A percentile compares a stretch with the other conserved stretches of the same genome.
phyloP scores from a whole-genome alignment of 2,329 filamentous ascomycete species.

The Aspergillus aculeatinus region DNA sequence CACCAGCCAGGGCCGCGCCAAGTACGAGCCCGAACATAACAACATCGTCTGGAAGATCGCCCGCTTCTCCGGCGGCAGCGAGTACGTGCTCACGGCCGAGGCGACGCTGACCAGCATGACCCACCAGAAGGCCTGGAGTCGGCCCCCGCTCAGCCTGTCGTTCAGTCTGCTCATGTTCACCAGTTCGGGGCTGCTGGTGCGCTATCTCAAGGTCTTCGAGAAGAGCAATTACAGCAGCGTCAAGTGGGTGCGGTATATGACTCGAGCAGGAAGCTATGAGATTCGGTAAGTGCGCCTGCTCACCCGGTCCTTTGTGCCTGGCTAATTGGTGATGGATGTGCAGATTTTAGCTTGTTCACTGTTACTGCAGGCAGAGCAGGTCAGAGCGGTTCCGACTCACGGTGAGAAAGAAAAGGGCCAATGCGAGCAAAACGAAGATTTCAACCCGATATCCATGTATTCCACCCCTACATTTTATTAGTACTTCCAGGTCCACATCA shows the following conservation, averaged over 20 bases:
- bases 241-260: conserved; percentile 99
- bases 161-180: conserved; percentile 99
- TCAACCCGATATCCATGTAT: no score
- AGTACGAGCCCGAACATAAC: conserved; percentile 97
- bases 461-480: no score
- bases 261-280: conserved; percentile 93
- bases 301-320: neutral
- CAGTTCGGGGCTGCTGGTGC: conserved; percentile 83
- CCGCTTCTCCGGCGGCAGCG: conserved; percentile 95
- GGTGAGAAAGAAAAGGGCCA: no score
- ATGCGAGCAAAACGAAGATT: no score
- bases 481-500: no score
- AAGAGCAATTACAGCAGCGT: conserved; percentile 99
- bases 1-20: conserved; percentile 93
- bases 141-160: conserved; percentile 85
- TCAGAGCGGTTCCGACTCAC: neutral
- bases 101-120: conserved; percentile 95
- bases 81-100: conserved; percentile 92
- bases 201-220: conserved; percentile 98
- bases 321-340: neutral
- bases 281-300: conserved; percentile 63
- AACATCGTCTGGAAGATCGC: conserved; percentile 99
- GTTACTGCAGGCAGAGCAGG: conserved; percentile 11
- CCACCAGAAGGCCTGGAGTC: conserved; percentile 94
- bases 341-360: conserved; percentile 19